These are phyloP conservation scores for Hemileccinum rubropunctum DNA, from an alignment of 768 basidiomycete genomes.

Conservation along the genomic window DNA sequence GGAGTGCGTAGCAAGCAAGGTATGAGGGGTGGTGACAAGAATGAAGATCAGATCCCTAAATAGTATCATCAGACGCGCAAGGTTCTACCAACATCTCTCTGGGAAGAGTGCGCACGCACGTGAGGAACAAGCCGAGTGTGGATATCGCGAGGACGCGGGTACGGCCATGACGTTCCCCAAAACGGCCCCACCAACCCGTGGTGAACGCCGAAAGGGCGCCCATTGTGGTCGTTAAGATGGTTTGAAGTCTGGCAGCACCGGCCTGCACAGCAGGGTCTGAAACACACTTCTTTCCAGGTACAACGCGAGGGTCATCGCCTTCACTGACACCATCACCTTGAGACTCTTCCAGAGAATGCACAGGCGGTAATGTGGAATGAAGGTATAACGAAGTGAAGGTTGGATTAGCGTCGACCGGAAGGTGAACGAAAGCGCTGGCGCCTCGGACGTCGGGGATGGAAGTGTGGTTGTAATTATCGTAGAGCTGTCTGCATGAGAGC, in stretches of 20 bases:
- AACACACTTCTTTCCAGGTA: constrained; percentile 39
- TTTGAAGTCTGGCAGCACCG: constrained; percentile 71
- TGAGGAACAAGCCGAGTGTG: constrained; percentile 66
- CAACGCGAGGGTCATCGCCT: constrained; percentile 38
- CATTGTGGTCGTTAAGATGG: constrained; percentile 73
- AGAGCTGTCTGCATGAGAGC: constrained; percentile 64
- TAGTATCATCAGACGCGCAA: constrained; percentile 1
- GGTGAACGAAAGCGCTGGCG: neutral
- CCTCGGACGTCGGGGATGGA: neutral
- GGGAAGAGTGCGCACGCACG: constrained; percentile 49
- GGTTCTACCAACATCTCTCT: neutral
- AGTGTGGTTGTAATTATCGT: constrained; percentile 43
- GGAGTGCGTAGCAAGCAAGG: constrained; percentile 57
- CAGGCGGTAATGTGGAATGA: constrained; percentile 1
- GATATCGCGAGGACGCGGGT: constrained; percentile 69
- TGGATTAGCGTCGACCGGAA: constrained; percentile 6
- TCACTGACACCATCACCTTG: constrained; percentile 30
- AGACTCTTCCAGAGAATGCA: constrained; percentile 11
- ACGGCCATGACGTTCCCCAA: constrained; percentile 73
- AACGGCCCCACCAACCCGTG: constrained; percentile 84
- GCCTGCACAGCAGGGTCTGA: constrained; percentile 60
- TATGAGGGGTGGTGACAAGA: constrained; percentile 68
- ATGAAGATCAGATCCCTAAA: constrained; percentile 75
- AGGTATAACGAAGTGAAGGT: constrained; percentile 12
- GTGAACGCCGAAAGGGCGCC: constrained; percentile 77